phyloP scores from a whole-genome alignment of 2,329 filamentous ascomycete genomes.

The Arthrobotrys conoides region DNA sequence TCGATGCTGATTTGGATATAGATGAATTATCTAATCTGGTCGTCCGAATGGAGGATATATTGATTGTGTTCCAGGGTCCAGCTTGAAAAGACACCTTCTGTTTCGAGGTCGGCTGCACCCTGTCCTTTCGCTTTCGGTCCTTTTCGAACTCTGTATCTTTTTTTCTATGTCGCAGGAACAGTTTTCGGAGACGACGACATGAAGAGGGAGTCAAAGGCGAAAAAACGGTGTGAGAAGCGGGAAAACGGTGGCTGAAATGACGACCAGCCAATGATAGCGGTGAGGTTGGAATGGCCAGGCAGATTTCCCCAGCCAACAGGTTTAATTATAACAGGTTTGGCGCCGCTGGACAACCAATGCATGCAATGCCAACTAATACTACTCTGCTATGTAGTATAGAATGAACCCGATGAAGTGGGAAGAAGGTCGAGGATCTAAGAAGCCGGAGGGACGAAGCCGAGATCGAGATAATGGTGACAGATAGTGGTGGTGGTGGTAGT shows the following conservation, averaged over 20 bases:
- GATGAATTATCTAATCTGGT: constrained; percentile 6
- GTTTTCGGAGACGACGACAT: constrained; percentile 43
- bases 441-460: background rate
- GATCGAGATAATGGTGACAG: background rate
- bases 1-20: background rate
- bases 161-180: constrained; percentile 22
- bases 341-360: background rate
- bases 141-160: background rate
- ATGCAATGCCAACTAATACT: background rate
- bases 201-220: constrained; percentile 9
- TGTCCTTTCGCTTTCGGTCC: background rate
- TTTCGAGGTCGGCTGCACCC: constrained; percentile 37
- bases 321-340: constrained; percentile 8
- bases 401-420: background rate
- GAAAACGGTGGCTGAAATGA: constrained; percentile 26
- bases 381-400: background rate
- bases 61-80: constrained; percentile 20
- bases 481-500: constrained; percentile 1
- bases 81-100: constrained; percentile 40
- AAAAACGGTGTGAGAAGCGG: background rate
- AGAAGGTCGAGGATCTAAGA: background rate
- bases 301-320: constrained; percentile 23
- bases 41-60: constrained; percentile 8
- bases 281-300: constrained; percentile 57
- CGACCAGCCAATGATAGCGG: constrained; percentile 42